Base-by-base conservation (phyloP, 2,329 filamentous ascomycete species). In the Aureobasidium sp. region DNA sequence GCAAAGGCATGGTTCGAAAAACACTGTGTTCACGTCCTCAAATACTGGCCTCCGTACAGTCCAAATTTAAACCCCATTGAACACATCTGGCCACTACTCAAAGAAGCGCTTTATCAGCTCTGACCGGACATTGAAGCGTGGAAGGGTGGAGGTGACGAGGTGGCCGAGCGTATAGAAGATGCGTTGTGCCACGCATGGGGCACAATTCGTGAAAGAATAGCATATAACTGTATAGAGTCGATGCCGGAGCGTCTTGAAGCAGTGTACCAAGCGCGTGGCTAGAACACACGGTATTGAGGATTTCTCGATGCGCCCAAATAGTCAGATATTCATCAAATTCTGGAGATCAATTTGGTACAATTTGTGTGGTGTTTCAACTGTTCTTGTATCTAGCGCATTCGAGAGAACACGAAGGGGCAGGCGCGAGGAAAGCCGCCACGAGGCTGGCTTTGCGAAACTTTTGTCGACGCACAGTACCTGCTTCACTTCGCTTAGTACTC, bases 21-120 rank as follows among this genome's bases (percentile, higher is more conserved):
- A 4, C 9, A 50, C 14, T 0, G n/a, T 5, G 30, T 60, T 11
- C 2, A 60, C 7, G 1, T 41, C 2, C 47, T 60, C 13, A 14
- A 49, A 29, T 9, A 42, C 25, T 60, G 36, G 57, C 57, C 36
- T 1, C 57, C 27, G 32, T 51, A 51, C 27, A 41, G 25, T 16
- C 25, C 14, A 8, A 45, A 51, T 51, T 50, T 50, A 6, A 51
- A 60, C 34, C 36, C 30, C 34, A 51, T 60, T 44, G 16, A 60
- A 34, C 36, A 51, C 34, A 27, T 60, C 5, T 60, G 16, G 57
- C 45, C 34, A n/a, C 36, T 60, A 5, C 47, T 60, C 10, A 44
- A 60, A 42, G 45, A 60, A n/a, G 11, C 10, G 21, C 57, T 51
- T 32, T 60, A 60, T 14, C 1, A 60, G 57, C 57, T 60, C 1